phyloP scores from a whole-genome alignment of 2,329 filamentous ascomycete genomes.

The Pezicula radicicola region DNA sequence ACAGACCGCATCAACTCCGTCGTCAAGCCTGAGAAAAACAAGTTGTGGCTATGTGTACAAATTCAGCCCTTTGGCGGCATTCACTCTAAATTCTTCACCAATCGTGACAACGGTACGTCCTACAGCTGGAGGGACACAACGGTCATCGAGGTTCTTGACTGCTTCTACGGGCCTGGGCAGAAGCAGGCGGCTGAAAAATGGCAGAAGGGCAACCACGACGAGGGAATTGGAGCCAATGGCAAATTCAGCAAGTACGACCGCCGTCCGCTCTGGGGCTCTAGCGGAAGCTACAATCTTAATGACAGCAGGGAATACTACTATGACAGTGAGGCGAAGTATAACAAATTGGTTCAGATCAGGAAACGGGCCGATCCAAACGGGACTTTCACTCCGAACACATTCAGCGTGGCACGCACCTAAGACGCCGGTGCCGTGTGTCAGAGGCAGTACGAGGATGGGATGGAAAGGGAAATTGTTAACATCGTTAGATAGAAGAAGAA shows the following conservation, averaged over 20 bases:
- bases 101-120: conserved; percentile 41
- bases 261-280: conserved; percentile 38
- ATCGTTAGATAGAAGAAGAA: no score
- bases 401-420: conserved; percentile 17
- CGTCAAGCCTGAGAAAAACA: conserved; percentile 31
- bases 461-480: no score
- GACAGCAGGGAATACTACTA: conserved; percentile 34
- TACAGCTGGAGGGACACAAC: conserved; percentile 46
- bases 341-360: conserved; percentile 28
- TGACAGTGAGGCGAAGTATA: conserved; percentile 35
- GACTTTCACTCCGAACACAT: conserved; percentile 23
- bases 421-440: no score
- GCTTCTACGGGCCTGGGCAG: conserved; percentile 36
- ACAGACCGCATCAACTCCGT: conserved; percentile 35
- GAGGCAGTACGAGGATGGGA: no score
- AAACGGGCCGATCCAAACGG: conserved; percentile 29
- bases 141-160: conserved; percentile 37
- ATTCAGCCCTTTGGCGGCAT: conserved; percentile 43
- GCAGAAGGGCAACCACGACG: conserved; percentile 38
- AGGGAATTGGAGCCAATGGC: conserved; percentile 24
- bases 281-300: conserved; percentile 34
- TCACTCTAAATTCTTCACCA: conserved; percentile 37
- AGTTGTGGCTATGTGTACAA: conserved; percentile 42
- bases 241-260: conserved; percentile 36
- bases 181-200: conserved; percentile 36